Base-by-base conservation (phyloP, 495 filamentous ascomycete species). In the Alectoria sarmentosa region DNA sequence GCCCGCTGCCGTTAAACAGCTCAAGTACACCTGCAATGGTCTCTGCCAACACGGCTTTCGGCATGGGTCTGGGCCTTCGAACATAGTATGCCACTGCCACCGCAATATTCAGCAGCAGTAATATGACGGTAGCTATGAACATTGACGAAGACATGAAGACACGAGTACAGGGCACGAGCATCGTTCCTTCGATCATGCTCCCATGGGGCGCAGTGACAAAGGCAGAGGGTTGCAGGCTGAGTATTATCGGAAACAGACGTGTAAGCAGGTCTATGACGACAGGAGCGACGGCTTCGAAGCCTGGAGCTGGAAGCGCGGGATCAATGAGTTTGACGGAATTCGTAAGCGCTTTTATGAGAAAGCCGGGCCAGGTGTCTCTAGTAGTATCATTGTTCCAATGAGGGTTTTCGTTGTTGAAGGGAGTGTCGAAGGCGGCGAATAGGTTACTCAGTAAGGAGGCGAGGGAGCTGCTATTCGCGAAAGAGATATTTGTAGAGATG, bases 301-400 rank as follows among this genome's bases (percentile, higher is more conserved):
- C 41, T 1, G 77, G 78, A 0, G 69, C 34, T 0, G 70, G 65
- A 15, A 37, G 44, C 10, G 32, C 30, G 2, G 75, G 73, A 56
- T 80, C 73, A 0, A 82, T 60, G 0, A 79, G 21, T 28, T 13
- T 14, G 1, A 58, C 67, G 30, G 52, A 70, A 54, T 73, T 69
- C 19, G 56, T 49, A 4, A 44, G 15, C 5, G 67, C 9, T 15
- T 60, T 67, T 2, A 79, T 46, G 19, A 79, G 66, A 44, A 73
- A 74, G 52, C 75, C 77, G 32, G 73, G 64, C 70, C 72, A 76
- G 48, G 75, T 74, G 3, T 68, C 63, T 0, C 72, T 63, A 19
- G 77, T 70, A 3, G 67, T 72, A 63, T 76, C 74, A 61, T 74
- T 76, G 58, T 77, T 77, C 74, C 74, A 79, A 10, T 26, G 37